Conservation (phyloP, 768 basidiomycete species). For the Boletales sp. region DNA sequence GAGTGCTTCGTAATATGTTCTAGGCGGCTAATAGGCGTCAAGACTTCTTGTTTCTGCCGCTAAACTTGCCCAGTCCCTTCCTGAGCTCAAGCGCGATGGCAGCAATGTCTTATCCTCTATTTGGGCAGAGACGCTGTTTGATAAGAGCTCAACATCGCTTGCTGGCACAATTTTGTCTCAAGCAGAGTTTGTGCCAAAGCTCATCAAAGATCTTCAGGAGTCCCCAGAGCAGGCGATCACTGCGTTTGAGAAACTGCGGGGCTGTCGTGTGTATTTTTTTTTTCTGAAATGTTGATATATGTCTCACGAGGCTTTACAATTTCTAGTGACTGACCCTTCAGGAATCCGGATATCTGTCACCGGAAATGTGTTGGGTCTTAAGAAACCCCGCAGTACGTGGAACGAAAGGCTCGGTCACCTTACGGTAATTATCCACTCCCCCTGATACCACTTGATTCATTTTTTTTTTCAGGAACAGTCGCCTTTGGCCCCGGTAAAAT, state of each 20-base stretch:
- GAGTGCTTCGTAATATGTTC: background rate
- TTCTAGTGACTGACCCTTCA: slow-evolving; percentile 74
- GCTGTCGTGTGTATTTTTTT: slow-evolving; percentile 47
- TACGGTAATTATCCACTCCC: slow-evolving; percentile 48
- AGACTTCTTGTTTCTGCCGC: slow-evolving; percentile 83
- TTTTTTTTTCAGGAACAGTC: slow-evolving; percentile 37
- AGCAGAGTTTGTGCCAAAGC: slow-evolving; percentile 73
- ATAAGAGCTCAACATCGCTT: slow-evolving; percentile 65
- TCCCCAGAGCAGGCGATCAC: slow-evolving; percentile 67
- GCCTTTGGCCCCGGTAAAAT: slow-evolving; percentile 61
- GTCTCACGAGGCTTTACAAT: background rate
- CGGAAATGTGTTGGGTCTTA: slow-evolving; percentile 74
- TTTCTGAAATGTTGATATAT: background rate
- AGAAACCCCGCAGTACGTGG: slow-evolving; percentile 73
- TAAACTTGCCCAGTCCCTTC: slow-evolving; percentile 86
- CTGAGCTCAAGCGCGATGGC: slow-evolving; percentile 89
- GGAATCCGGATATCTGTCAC: slow-evolving; percentile 86
- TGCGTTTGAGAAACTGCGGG: slow-evolving; percentile 73
- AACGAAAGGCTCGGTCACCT: slow-evolving; percentile 59
- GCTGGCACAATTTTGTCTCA: slow-evolving; percentile 68
- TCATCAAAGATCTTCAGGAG: slow-evolving; percentile 69
- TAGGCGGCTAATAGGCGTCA: slow-evolving; percentile 4
- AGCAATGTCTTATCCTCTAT: slow-evolving; percentile 73
- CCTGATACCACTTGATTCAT: background rate
- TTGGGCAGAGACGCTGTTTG: slow-evolving; percentile 61